A percentile compares a stretch with the other conserved stretches of the same genome.
Conservation (phyloP, 2,329 filamentous ascomycete species). For the Penicillium sp. region DNA sequence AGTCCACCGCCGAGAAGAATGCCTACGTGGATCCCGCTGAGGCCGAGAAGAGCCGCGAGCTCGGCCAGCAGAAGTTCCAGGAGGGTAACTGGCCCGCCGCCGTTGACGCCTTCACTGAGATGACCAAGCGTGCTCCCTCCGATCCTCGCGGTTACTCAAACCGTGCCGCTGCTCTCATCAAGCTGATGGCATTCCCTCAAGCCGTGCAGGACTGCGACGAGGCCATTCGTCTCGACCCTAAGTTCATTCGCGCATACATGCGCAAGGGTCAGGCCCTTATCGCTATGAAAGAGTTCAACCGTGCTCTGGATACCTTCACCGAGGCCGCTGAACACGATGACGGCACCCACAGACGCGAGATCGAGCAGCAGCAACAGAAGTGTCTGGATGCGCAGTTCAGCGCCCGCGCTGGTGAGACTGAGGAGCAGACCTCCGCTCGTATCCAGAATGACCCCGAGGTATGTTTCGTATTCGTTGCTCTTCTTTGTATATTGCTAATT, state of each 20-base stretch:
- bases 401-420: conserved; percentile 88
- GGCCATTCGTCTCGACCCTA: conserved; percentile 85
- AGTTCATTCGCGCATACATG: conserved; percentile 94
- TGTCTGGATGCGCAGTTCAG: conserved; percentile 86
- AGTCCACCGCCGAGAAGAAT: conserved; percentile 70
- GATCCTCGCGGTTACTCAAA: conserved; percentile 96
- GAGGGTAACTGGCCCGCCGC: conserved; percentile 92
- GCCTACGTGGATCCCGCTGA: conserved; percentile 88
- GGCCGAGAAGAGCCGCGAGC: conserved; percentile 91
- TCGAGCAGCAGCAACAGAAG: conserved; percentile 92
- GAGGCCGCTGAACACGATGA: conserved; percentile 77
- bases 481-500: conserved; percentile 28
- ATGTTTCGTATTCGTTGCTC: conserved; percentile 37
- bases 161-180: conserved; percentile 93
- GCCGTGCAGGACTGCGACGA: conserved; percentile 89
- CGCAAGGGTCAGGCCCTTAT: conserved; percentile 94
- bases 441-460: conserved; percentile 89
- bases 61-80: conserved; percentile 97
- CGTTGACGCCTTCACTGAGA: conserved; percentile 90
- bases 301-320: conserved; percentile 83
- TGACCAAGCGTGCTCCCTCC: conserved; percentile 91
- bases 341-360: conserved; percentile 83
- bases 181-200: conserved; percentile 91
- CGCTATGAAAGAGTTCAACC: conserved; percentile 97
- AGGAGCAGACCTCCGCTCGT: conserved; percentile 91